phyloP scores from a whole-genome alignment of 495 filamentous ascomycete species.

The Penicillium malachiteum region DNA sequence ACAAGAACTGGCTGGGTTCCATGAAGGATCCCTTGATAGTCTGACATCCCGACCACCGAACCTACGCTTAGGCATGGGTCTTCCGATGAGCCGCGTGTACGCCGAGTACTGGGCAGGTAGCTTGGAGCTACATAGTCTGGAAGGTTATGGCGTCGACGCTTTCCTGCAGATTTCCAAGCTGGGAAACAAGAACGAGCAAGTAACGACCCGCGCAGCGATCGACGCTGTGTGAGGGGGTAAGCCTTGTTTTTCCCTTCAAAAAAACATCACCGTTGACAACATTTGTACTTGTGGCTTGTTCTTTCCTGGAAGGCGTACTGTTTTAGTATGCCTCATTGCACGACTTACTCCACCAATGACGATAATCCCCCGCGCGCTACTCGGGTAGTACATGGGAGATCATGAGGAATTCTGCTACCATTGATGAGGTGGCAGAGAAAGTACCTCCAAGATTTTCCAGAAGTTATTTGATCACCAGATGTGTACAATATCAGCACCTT shows the following conservation, averaged over 20 bases:
- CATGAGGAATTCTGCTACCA: too few relatives aligned
- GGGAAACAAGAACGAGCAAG: constrained; percentile 97
- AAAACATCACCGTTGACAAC: too few relatives aligned
- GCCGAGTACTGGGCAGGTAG: constrained; percentile 98
- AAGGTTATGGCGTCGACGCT: constrained; percentile 96
- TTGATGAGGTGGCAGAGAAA: too few relatives aligned
- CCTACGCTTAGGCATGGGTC: constrained; percentile 85
- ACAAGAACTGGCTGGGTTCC: constrained; percentile 28
- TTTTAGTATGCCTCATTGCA: background rate
- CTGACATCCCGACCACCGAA: constrained; percentile 82
- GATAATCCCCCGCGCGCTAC: background rate
- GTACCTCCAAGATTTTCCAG: too few relatives aligned
- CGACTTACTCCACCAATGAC: background rate
- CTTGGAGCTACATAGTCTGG: constrained; percentile 86
- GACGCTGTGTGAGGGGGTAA: constrained; percentile 68
- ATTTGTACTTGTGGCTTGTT: background rate
- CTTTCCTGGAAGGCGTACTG: background rate
- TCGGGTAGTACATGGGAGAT: too few relatives aligned
- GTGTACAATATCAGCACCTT: too few relatives aligned
- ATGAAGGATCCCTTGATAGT: constrained; percentile 68
- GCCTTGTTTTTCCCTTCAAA: too few relatives aligned
- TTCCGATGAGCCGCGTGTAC: constrained; percentile 92
- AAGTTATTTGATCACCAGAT: too few relatives aligned
- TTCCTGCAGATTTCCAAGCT: constrained; percentile 97
- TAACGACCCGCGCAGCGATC: constrained; percentile 83